Evolutionary conservation across 2,329 filamentous ascomycete genomes (phyloP).

Genomic region (Epichloe amarillans): DNA sequence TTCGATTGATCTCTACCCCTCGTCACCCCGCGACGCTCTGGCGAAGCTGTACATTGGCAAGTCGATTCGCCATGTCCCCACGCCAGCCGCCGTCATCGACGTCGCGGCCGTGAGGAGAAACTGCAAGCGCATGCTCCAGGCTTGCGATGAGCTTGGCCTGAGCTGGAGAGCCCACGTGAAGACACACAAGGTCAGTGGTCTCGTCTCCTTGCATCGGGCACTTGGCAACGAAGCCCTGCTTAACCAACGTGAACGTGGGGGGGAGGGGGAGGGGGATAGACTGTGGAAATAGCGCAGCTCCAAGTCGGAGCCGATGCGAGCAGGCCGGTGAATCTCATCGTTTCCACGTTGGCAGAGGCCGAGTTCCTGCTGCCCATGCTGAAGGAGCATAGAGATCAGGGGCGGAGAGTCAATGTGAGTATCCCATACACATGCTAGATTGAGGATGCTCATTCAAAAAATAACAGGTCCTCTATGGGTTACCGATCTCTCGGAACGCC

Average conservation of each 20-base stretch:
- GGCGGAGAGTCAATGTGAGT: slow-evolving; percentile 45
- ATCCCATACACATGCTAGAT: not conserved
- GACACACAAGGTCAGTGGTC: slow-evolving; percentile 55
- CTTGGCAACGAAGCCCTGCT: too few relatives aligned
- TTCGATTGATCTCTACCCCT: slow-evolving; percentile 11
- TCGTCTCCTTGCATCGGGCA: not conserved
- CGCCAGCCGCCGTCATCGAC: slow-evolving; percentile 58
- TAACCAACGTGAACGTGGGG: not conserved
- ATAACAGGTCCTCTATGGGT: slow-evolving; percentile 51
- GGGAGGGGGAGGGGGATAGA: too few relatives aligned
- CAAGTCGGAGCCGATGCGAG: slow-evolving; percentile 49
- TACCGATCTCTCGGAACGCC: slow-evolving; percentile 51
- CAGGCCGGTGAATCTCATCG: slow-evolving; percentile 46
- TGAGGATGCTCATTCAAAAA: not conserved
- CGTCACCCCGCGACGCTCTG: slow-evolving; percentile 12
- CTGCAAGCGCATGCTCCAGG: slow-evolving; percentile 57
- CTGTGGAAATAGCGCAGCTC: slow-evolving; percentile 48
- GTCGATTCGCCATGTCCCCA: slow-evolving; percentile 44
- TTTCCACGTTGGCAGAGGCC: slow-evolving; percentile 62
- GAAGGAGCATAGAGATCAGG: slow-evolving; percentile 38
- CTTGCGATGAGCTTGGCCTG: slow-evolving; percentile 43
- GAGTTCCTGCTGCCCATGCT: slow-evolving; percentile 52
- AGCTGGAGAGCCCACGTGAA: slow-evolving; percentile 69
- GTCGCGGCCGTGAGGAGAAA: slow-evolving; percentile 51
- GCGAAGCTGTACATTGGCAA: slow-evolving; percentile 35